phyloP scores from a whole-genome alignment of 2,329 filamentous ascomycete species.

The Aspergillus ibericus region DNA sequence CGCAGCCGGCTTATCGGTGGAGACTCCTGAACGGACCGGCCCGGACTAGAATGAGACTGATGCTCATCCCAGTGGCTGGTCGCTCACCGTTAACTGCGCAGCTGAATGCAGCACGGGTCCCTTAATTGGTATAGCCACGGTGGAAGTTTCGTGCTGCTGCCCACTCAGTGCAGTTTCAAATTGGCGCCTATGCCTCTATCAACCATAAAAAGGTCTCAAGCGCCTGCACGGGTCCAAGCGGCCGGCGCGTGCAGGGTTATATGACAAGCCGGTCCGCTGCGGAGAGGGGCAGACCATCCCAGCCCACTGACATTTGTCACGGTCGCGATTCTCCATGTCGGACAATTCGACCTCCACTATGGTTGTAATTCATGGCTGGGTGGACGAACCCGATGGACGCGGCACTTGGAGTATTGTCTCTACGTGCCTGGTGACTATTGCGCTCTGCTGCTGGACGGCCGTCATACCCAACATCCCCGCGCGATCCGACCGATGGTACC shows the following conservation, averaged over 20 bases:
- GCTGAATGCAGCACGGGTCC: not conserved
- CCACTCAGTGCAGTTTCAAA: not conserved
- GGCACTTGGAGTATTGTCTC: not conserved
- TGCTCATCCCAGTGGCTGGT: not conserved
- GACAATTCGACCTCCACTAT: not conserved
- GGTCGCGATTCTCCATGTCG: not conserved
- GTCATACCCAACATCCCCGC: slow-evolving; percentile 1
- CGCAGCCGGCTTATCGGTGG: too few species aligned
- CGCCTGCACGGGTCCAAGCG: not conserved
- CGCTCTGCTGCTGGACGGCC: not conserved
- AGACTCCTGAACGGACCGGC: too few species aligned
- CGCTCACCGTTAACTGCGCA: not conserved
- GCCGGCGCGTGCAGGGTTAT: not conserved
- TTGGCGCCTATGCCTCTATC: not conserved
- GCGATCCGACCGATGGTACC: not conserved
- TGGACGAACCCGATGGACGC: not conserved
- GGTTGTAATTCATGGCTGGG: not conserved
- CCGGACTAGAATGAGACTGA: too few species aligned
- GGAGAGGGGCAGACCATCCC: not conserved
- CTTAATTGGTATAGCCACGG: not conserved
- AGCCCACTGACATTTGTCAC: not conserved
- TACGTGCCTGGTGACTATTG: not conserved
- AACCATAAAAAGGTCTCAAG: too few species aligned
- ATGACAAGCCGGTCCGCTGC: not conserved
- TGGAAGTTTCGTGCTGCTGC: not conserved